Base-by-base conservation (phyloP, 2,329 filamentous ascomycete species). In the Emmonsiellopsis sp. region DNA sequence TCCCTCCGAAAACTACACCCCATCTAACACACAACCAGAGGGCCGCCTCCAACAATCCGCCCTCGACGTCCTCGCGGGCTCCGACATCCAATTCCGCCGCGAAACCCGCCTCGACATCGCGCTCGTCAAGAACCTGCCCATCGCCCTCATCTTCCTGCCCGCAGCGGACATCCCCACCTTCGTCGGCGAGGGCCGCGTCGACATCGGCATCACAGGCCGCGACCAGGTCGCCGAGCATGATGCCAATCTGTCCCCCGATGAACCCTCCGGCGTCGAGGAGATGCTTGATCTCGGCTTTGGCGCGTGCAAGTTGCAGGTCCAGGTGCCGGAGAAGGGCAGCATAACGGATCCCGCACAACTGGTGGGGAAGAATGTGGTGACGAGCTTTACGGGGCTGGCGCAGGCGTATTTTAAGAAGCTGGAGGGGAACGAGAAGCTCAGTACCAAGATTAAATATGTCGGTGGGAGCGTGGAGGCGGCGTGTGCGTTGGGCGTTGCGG, bases 161-260 rank as follows among this genome's bases (percentile, higher is more conserved):
- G 93, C 92, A 39, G 91, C 90, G 61, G 93, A 98, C 69, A 98
- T 98, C 66, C 93, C 93, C 5, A 95, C 90, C 40, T 97, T 97
- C 67, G 91, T 98, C 47, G 92, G 92, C 54, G 91, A 97, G 73
- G 93, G 93, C 55, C 85, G 86, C 57, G 89, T 95, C 47, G 91
- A 95, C 66, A 78, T 98, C 13, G 93, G 93, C 58, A 98, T 98
- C 67, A 97, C 93, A 0, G 93, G 93, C 49, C 82, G 83, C 64
- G 93, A 98, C 68, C 90, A 95, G 66, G 89, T 97, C 48, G 85
- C 86, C 57, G 92, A 97, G 73, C 88, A 96, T 73, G 88, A 91
- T 72, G 84, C 86, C 44, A 60, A 71, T 49, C 61, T 74, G 1
- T 52, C 65, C 1, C 52, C 61, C 2, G 68, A 63, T 34, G 69